A percentile compares a stretch with the other conserved stretches of the same genome.
Conservation (phyloP, 2,329 filamentous ascomycete species). For the Chrysosporium keratinophilum region DNA sequence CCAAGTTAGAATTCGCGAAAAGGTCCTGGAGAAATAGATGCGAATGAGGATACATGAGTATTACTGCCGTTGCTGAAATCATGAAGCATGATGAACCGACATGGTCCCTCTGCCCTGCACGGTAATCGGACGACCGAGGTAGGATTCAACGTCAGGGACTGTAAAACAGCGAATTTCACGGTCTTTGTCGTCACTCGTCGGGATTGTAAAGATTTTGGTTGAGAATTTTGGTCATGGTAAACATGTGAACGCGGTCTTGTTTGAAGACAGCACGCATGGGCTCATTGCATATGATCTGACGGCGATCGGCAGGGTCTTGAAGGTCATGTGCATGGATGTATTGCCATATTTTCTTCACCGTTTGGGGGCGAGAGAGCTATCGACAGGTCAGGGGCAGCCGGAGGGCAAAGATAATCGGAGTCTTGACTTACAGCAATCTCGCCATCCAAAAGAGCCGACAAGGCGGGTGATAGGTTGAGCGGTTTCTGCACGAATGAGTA, state of each 20-base stretch:
- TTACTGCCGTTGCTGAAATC: too few species aligned
- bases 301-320: conserved; percentile 82
- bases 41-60: too few species aligned
- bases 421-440: conserved; percentile 33
- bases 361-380: conserved; percentile 83
- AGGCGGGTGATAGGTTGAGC: conserved; percentile 36
- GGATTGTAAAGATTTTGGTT: conserved; percentile 79
- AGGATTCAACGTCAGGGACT: not conserved
- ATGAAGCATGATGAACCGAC: too few species aligned
- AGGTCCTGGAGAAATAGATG: too few species aligned
- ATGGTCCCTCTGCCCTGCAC: too few species aligned
- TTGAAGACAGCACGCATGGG: conserved; percentile 89
- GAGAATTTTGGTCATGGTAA: conserved; percentile 96
- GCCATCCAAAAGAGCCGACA: conserved; percentile 37
- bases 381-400: conserved; percentile 16
- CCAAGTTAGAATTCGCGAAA: too few species aligned
- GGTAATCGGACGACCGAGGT: too few species aligned
- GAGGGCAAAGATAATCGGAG: not conserved
- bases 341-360: conserved; percentile 92
- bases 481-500: conserved; percentile 31
- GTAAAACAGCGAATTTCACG: not conserved
- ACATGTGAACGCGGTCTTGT: conserved; percentile 87
- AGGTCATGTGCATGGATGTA: conserved; percentile 83
- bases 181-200: conserved; percentile 9
- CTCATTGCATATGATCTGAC: conserved; percentile 87